Evolutionary conservation across 2,329 filamentous ascomycete genomes (phyloP), one percentile per base, ranked within the genome.

Genomic region (Parascedosporium putredinis): DNA sequence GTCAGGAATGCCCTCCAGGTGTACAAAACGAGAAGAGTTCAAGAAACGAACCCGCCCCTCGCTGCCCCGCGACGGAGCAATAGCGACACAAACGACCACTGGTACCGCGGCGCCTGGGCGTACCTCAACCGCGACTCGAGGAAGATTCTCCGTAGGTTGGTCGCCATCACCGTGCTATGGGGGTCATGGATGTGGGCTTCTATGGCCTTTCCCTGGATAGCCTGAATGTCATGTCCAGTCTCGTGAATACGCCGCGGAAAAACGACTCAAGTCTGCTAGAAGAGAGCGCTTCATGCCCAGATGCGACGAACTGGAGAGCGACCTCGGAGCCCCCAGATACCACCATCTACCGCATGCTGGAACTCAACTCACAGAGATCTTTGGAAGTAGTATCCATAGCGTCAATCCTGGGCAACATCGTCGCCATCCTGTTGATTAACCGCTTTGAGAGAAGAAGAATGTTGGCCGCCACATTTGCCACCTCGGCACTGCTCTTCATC

Each of bases 121-220:
- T 57, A 57, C 53, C 52, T 53, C n/a, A 44, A 24, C 25, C 50
- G 52, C 3, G 52, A 54, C 5, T 47, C 53, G 14, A 42, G 38
- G 12, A 31, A 51, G 56, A 63, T 18, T 62, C 64, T 57, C 62
- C 60, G 65, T 55, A 57, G 67, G 49, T 56, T 70, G 7, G 52
- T 66, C 9, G 63, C 62, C 25, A 74, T 74, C 2, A 69, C 71
- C 0, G 58, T 70, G 29, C 65, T 69, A 43, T 78, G 75, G 75
- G 66, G 76, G 14, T 63, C 1, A 62, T 78, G n/a, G 75, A 78
- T 45, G 65, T 78, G 49, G 72, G 70, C 1, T 78, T 76, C 51
- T 78, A 78, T 53, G 74, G 74, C 6, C 68, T 76, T 49, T 71
- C 70, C 2, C 62, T 77, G 14, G 72, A 71, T 51, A 69, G 67